Base-by-base conservation (phyloP, 768 basidiomycete species). In the Lepiota subincarnata region DNA sequence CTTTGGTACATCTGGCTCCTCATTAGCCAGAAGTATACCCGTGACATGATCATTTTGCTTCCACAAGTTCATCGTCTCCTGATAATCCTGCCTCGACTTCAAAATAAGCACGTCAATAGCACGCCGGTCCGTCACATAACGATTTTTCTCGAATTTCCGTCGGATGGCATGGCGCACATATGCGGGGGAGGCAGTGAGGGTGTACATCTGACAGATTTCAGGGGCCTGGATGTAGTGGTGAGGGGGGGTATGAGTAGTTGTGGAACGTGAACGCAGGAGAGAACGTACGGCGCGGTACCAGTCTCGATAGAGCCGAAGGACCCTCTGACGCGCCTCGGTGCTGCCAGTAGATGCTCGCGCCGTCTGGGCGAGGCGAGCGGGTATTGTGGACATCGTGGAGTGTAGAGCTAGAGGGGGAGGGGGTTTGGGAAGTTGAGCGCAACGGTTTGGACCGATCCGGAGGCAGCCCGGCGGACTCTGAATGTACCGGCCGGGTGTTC, bases 21-120 rank as follows among this genome's bases (percentile, higher is more conserved):
- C 45, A 22, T 40, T 39, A 19, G 38, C 46, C 55, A 91, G 68
- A 46, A 92, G 66, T 31, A 89, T 79, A 2, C 89, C 89, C 68
- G 84, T 69, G 26, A 93, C 73, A 64, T 93, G 90, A 56, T 91
- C 87, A 39, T 76, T 79, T 74, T 90, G 88, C 65, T 94, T 94
- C 94, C 94, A 98, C 62, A 80, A 82, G 66, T 98, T 98, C 77
- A 97, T 76, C 48, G 87, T 87, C 77, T 98, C 96, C 76, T 98
- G 96, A 64, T 84, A 91, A 60, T 98, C 93, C 72, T 84, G 87
- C 58, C 83, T 76, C 48, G 82, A 78, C 76, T 98, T 98, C 64
- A 87, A 78, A 37, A 97, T 64, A 61, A 98, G 76, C 41, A 96
- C 73, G 67, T 99, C 93, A 66, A 98, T 83, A 19, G 88, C 83